Base-by-base conservation (phyloP, 2,329 filamentous ascomycete genomes). In the Penicillium griseofulvum region DNA sequence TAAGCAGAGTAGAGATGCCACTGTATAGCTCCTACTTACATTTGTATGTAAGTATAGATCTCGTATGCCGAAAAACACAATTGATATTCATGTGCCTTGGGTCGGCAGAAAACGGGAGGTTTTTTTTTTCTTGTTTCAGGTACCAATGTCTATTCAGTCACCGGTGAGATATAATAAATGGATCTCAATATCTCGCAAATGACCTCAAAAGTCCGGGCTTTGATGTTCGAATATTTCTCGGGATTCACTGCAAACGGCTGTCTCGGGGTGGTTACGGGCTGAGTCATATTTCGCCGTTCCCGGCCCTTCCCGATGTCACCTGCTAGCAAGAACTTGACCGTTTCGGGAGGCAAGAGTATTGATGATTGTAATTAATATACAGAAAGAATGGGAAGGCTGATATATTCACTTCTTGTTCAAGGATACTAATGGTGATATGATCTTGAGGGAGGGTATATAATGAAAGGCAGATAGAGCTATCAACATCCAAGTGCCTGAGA, bases 351-450 rank as follows among this genome's bases (percentile, higher is more conserved):
- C 31, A 17, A 29, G 17, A 34, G 44, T 26, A 41, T 44, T 29
- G 5, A 39, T 8, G 22, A 49, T 29, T 22, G 16, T 2, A 17
- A 29, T 34, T 12, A 33, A 48, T 36, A 46, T n/a, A 12, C 16
- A 56, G 49, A 26, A 61, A 65, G 67, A 72, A 70, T 71, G 69
- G 70, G 67, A 62, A 70, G 62, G 12, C 41, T 24, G 38, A 60
- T 55, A 5, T 24, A 52, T 8, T 42, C 57, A 60, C 50, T 71
- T 71, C 49, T 64, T 68, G 61, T 70, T 71, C 47, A 44, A 28
- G 31, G 3, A 14, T 4, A 17, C 7, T 19, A 24, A n/a, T 6
- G 14, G 16, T 5, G 10, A 16, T 5, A 24, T n/a, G 34, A 16
- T 16, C n/a, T 29, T 26, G 22, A 38, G 10, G 7, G 26, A 1